Evolutionary conservation across 2,329 filamentous ascomycete species (phyloP), one percentile per base, ranked within the genome.

Genomic region (Xylariomycetidae sp.): DNA sequence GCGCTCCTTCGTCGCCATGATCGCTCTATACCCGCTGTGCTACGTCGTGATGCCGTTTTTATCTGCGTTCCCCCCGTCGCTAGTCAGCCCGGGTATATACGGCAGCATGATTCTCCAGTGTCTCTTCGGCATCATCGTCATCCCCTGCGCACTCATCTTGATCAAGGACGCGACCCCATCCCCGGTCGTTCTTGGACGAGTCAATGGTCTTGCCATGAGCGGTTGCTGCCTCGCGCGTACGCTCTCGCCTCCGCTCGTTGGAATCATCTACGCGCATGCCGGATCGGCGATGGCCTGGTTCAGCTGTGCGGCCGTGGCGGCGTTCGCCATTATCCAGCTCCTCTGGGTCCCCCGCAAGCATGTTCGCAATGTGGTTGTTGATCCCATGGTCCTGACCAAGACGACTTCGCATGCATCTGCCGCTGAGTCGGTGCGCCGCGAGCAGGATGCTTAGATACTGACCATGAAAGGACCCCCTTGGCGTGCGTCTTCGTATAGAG

Each of bases 181-280:
- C 4, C 64, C 74, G 4, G 69, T 67, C 1, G 70, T 76, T 5
- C 65, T 86, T 12, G 82, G 82, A 1, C 79, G 74, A 46, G 82
- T 86, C 54, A 86, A 86, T 42, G 82, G 82, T 0, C 60, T 85
- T 7, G 80, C 81, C 29, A 83, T 83, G 39, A 81, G 76, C 3
- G 80, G 76, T 2, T 82, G 80, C n/a, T 83, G 81, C 14, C 73
- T 77, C 4, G 79, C 78, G 38, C 70, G 82, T n/a, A 85, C 79
- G 0, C 53, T 85, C 24, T 79, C 80, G 2, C 81, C 80, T 15
- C 82, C 82, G 0, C 58, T 85, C 18, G 77, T 78, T 3, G 82
- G 82, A 2, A 67, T 78, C 19, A 64, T 86, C 4, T 86, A 85
- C 47, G 74, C 76, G 12, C 50, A 74, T 3, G 79, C 79, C 4